A percentile compares a stretch with the other conserved stretches of the same genome.
Conservation (phyloP, 257 asterid species). For the Ligustrum vulgare region DNA sequence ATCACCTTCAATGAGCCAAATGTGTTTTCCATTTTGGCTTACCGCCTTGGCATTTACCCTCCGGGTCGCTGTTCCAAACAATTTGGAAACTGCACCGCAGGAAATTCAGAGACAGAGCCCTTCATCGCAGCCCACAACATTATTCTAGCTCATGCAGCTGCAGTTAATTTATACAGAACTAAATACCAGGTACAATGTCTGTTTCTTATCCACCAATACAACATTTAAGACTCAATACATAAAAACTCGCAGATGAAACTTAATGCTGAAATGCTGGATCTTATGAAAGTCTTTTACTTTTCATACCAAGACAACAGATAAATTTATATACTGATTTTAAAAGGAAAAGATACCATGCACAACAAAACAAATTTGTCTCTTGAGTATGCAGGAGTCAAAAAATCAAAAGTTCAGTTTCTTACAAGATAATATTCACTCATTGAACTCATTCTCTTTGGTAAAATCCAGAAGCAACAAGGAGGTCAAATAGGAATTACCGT, state of each 20-base stretch:
- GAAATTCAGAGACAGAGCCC: conserved; percentile 58
- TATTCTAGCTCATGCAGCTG: conserved; percentile 58
- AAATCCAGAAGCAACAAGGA: conserved; percentile 44
- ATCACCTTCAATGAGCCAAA: conserved; percentile 68
- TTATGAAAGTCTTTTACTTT: no score
- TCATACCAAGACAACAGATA: neutral
- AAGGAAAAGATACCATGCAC: neutral
- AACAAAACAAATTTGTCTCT: neutral
- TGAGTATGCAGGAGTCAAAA: no score
- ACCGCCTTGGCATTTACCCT: conserved; percentile 51
- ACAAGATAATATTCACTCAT: neutral
- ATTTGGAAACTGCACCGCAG: conserved; percentile 52
- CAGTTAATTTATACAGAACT: conserved; percentile 42
- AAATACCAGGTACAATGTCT: conserved; percentile 48
- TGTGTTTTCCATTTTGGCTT: conserved; percentile 47
- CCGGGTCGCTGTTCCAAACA: conserved; percentile 52
- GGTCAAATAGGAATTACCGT: conserved; percentile 54
- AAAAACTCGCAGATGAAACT: neutral
- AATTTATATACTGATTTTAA: neutral
- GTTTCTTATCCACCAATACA: neutral
- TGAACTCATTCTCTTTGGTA: neutral
- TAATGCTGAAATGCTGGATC: neutral
- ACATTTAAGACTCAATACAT: neutral
- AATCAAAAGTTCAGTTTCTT: neutral
- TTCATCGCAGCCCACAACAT: conserved; percentile 67